A percentile compares a stretch with the other conserved stretches of the same genome.
phyloP scores from a whole-genome alignment of 306 rosid species.

The Acacia melanoxylon region DNA sequence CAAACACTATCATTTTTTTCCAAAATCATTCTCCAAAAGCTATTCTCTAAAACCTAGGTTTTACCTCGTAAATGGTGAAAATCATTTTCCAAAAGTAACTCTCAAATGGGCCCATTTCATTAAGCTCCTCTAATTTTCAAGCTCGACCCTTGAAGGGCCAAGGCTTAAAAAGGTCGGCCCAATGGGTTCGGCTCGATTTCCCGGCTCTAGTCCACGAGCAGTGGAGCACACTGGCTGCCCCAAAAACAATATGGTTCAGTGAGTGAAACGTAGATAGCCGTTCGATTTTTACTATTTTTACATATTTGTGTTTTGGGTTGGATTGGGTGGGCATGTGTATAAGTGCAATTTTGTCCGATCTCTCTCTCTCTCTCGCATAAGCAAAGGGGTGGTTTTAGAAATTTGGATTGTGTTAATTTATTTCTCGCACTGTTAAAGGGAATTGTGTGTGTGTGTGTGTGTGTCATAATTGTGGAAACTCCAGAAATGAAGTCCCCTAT shows the following conservation, averaged over 20 bases:
- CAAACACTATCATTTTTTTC: too few species aligned
- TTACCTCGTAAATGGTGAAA: too few species aligned
- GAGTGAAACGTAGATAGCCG: slow-evolving; percentile 37
- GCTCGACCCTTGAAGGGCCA: too few species aligned
- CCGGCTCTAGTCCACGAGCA: too few species aligned
- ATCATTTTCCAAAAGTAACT: too few species aligned
- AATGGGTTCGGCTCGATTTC: too few species aligned
- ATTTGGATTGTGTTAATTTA: neutral
- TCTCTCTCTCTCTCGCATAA: neutral
- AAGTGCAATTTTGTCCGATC: slow-evolving; percentile 57
- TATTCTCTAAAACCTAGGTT: too few species aligned
- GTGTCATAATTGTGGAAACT: neutral
- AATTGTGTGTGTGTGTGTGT: neutral
- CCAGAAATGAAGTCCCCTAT: too few species aligned
- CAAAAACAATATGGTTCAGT: slow-evolving; percentile 44
- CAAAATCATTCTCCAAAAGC: too few species aligned
- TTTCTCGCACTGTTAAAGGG: slow-evolving; percentile 32
- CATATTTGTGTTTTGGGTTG: neutral
- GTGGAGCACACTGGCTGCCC: slow-evolving; percentile 23
- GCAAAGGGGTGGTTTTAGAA: slow-evolving; percentile 9
- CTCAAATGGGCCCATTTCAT: too few species aligned
- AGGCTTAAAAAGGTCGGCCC: too few species aligned
- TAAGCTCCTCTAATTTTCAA: too few species aligned
- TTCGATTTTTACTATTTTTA: slow-evolving; percentile 14
- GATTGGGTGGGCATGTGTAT: slow-evolving; percentile 3